Percentiles rank a stretch among this genome's conserved stretches.
Evolutionary conservation across 306 rosid genomes (phyloP).

Genomic region (Vigna hirtella): DNA sequence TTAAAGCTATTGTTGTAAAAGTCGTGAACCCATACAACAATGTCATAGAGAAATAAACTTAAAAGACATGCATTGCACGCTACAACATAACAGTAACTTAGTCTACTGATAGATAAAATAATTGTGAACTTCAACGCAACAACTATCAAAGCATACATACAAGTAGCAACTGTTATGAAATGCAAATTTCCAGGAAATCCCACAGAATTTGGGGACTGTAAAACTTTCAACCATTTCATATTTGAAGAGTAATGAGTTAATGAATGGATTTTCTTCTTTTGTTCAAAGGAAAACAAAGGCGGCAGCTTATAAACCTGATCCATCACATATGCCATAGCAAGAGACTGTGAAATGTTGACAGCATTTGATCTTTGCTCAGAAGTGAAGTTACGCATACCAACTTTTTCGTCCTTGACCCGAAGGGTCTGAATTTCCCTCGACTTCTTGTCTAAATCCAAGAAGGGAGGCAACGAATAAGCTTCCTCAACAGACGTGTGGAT

Average conservation of each 20-base stretch:
- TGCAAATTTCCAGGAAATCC: constrained; percentile 27
- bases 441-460: constrained; percentile 54
- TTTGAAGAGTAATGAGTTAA: neutral
- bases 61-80: constrained; percentile 19
- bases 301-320: constrained; percentile 79
- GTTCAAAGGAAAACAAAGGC: neutral
- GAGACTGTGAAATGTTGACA: constrained; percentile 75
- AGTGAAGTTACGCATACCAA: constrained; percentile 56
- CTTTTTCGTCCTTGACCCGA: constrained; percentile 49
- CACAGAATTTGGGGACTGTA: constrained; percentile 10
- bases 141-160: constrained; percentile 37
- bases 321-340: constrained; percentile 95
- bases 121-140: constrained; percentile 16
- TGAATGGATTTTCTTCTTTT: neutral
- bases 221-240: constrained; percentile 29
- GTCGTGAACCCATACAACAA: constrained; percentile 23
- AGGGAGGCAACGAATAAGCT: constrained; percentile 55
- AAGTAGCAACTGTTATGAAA: constrained; percentile 31
- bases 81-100: constrained; percentile 11
- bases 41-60: constrained; percentile 27
- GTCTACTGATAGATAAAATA: constrained; percentile 29
- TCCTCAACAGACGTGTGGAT: constrained; percentile 51
- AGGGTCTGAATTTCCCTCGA: constrained; percentile 56
- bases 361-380: constrained; percentile 79
- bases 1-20: constrained; percentile 19